These are phyloP conservation scores for Erythrophleum fordii DNA, from an alignment of 306 rosid species.

Conservation along the genomic window DNA sequence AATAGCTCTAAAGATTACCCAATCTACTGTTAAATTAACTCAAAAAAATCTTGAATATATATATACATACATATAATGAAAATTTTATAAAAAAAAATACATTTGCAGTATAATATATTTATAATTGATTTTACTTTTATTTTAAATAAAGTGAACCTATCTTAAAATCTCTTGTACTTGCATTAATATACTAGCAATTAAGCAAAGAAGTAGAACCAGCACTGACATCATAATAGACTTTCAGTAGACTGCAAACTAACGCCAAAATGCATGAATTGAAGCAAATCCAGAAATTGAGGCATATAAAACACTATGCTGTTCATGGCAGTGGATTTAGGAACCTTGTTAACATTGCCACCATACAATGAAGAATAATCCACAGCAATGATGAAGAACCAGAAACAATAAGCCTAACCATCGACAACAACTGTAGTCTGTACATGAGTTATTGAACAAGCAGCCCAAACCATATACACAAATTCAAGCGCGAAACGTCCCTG, in stretches of 20 bases:
- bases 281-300: constrained; percentile 27
- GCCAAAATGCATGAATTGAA: constrained; percentile 38
- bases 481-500: constrained; percentile 42
- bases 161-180: no score
- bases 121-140: no score
- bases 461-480: constrained; percentile 64
- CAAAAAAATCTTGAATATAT: not conserved
- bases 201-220: not conserved
- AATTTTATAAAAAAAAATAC: not conserved
- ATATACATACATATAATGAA: not conserved
- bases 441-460: constrained; percentile 47
- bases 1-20: not conserved
- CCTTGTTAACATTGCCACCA: constrained; percentile 29
- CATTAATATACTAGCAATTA: not conserved
- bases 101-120: not conserved
- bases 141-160: no score
- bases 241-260: not conserved
- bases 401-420: constrained; percentile 48
- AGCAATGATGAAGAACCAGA: constrained; percentile 38
- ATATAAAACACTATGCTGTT: not conserved
- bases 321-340: constrained; percentile 32
- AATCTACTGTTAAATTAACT: not conserved
- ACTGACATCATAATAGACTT: not conserved
- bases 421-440: constrained; percentile 41
- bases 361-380: constrained; percentile 41